Base-by-base conservation (phyloP, 306 rosid species). In the Pyrus communis region DNA sequence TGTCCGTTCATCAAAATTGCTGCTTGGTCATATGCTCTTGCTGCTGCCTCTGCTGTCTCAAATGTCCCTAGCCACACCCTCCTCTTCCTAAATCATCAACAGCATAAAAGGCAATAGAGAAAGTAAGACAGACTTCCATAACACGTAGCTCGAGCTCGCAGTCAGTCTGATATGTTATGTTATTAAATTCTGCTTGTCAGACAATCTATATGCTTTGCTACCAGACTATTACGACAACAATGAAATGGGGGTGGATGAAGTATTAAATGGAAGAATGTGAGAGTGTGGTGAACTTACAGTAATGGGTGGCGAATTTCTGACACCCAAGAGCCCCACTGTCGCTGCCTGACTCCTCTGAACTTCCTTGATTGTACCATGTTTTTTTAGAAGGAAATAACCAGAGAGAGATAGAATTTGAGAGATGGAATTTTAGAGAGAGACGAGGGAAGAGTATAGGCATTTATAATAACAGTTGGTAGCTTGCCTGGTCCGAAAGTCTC, bases 321-420 rank as follows among this genome's bases (percentile, higher is more conserved):
- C 97, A 95, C 99, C 99, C 99, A 95, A 23, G 99, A 95, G 96
- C 99, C 99, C 99, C 99, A 95, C 99, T 95, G 99, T 80, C 99
- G 97, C 72, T 95, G 99, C 97, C 99, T 92, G 70, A 95, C 99
- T 25, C 99, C 99, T 82, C 99, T 95, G 85, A 90, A 95, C 91
- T 95, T 95, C 89, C 70, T 91, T 62, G 97, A 82, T 67, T 89
- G 90, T 74, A 89, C 97, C 99, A 95, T 92, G 25, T 60, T 52
- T 66, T 49, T 15, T 51, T 7, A 51, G 55, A 42, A 42, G 45
- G 45, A 51, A 40, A n/a, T 12, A 22, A 22, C 46, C 5, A 25
- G 22, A 71, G 28, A 70, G 75, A 75, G 81, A 25, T 25, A 76
- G 62, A 22, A 5, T 54, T 33, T 49, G 43, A 45, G 64, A 61